Conservation (phyloP, 805 yeast species). For the Metschnikowia orientalis region DNA sequence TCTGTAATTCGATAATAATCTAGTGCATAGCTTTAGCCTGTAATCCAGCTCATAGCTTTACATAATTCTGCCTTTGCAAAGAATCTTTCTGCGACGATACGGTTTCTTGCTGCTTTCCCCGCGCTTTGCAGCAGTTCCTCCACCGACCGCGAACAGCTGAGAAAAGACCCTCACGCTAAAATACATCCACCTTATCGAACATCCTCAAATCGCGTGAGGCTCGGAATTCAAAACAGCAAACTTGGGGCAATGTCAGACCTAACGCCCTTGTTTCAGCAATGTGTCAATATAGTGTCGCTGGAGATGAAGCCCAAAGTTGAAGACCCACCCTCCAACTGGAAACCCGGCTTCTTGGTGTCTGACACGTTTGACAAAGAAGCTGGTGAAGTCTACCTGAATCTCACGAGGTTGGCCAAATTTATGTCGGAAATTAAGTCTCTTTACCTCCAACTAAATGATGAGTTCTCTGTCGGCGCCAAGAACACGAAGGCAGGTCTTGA, state of each 20-base stretch:
- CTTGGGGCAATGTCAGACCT: constrained; percentile 39
- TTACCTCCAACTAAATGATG: constrained; percentile 27
- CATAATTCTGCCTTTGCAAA: no score
- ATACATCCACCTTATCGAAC: no score
- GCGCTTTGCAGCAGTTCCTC: no score
- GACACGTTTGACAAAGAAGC: constrained; percentile 44
- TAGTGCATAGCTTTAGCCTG: no score
- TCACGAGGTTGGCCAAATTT: constrained; percentile 31
- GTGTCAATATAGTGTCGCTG: constrained; percentile 41
- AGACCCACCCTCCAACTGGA: no score
- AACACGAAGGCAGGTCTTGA: constrained; percentile 23
- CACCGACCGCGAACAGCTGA: no score
- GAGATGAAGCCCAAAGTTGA: constrained; percentile 20
- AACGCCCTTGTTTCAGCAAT: constrained; percentile 46
- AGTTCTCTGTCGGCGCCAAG: constrained; percentile 9
- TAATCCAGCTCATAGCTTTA: no score
- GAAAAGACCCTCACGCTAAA: no score
- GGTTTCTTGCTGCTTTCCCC: no score
- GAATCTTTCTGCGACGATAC: no score
- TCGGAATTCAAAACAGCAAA: background rate
- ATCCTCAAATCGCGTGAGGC: no score
- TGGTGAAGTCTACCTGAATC: constrained; percentile 27
- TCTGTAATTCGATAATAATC: no score
- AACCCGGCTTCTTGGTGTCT: constrained; percentile 17
- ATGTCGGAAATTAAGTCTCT: constrained; percentile 29